Evolutionary conservation across 371 early-diverging fungal genomes (phyloP).

Genomic region (Mycotypha africana): DNA sequence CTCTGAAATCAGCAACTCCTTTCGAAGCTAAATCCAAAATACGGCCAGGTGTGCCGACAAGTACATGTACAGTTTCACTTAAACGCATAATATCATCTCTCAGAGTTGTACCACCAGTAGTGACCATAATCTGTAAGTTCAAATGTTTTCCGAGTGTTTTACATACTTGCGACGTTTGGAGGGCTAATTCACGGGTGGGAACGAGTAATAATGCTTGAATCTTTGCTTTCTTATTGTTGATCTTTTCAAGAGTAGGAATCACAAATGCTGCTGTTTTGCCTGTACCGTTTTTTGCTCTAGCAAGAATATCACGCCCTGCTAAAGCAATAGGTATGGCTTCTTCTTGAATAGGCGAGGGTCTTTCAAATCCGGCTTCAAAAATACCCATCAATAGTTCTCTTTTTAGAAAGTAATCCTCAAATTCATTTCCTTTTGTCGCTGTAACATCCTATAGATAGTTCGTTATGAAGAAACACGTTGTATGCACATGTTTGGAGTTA

Average conservation of each 20-base stretch:
- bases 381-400: conserved; percentile 97
- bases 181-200: conserved; percentile 97
- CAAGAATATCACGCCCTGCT: conserved; percentile 93
- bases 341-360: conserved; percentile 98
- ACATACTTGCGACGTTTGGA: conserved; percentile 94
- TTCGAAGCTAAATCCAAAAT: conserved; percentile 93
- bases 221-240: conserved; percentile 70
- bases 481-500: not conserved
- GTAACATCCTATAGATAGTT: conserved; percentile 84
- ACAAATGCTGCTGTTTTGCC: conserved; percentile 98
- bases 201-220: conserved; percentile 90
- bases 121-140: conserved; percentile 92
- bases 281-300: conserved; percentile 97
- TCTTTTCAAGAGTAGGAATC: conserved; percentile 94
- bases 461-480: too few relatives aligned
- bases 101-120: conserved; percentile 95
- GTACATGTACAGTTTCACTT: conserved; percentile 85
- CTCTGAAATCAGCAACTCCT: conserved; percentile 81
- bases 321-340: conserved; percentile 97
- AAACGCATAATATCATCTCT: conserved; percentile 98
- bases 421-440: conserved; percentile 95
- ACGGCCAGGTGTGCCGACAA: conserved; percentile 94
- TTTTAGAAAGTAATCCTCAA: conserved; percentile 96
- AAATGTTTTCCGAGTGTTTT: conserved; percentile 92
- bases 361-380: conserved; percentile 97